Evolutionary conservation across 768 basidiomycete genomes (phyloP).

Genomic region (Boletus huronensis): DNA sequence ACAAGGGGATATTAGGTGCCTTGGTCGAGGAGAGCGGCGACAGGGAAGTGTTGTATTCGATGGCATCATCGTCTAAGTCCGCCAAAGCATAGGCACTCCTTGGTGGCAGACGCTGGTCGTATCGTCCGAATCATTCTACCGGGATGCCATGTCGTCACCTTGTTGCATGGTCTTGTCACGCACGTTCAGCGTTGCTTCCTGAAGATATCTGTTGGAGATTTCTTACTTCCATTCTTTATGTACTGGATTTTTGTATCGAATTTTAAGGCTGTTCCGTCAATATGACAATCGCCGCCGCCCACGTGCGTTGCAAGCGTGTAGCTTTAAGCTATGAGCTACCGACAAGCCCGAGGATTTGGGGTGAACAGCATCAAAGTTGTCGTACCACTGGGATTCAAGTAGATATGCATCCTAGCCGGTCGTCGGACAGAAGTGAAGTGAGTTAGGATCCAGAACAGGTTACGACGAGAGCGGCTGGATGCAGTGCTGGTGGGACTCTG

Average conservation of each 20-base stretch:
- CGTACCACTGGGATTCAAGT: too few species aligned
- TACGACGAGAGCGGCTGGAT: too few species aligned
- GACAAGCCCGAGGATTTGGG: too few species aligned
- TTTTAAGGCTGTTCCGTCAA: background rate
- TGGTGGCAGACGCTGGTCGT: background rate
- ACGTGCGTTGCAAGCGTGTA: too few species aligned
- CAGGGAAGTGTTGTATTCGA: constrained; percentile 44
- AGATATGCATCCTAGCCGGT: too few species aligned
- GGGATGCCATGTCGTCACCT: background rate
- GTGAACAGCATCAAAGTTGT: too few species aligned
- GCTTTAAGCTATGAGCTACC: too few species aligned
- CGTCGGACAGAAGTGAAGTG: too few species aligned
- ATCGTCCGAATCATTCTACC: background rate
- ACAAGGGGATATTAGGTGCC: constrained; percentile 48
- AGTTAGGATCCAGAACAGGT: too few species aligned
- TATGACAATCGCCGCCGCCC: background rate
- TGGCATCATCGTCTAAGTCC: constrained; percentile 17
- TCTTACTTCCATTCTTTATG: background rate
- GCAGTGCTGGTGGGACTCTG: too few species aligned
- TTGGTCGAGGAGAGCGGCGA: constrained; percentile 60
- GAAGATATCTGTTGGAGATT: background rate
- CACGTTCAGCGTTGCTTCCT: background rate
- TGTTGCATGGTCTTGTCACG: background rate
- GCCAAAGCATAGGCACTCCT: background rate
- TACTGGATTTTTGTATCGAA: background rate